Percentiles rank a stretch among this genome's conserved stretches.
Conservation (phyloP, 805 yeast species). For the Hanseniaspora lindneri region DNA sequence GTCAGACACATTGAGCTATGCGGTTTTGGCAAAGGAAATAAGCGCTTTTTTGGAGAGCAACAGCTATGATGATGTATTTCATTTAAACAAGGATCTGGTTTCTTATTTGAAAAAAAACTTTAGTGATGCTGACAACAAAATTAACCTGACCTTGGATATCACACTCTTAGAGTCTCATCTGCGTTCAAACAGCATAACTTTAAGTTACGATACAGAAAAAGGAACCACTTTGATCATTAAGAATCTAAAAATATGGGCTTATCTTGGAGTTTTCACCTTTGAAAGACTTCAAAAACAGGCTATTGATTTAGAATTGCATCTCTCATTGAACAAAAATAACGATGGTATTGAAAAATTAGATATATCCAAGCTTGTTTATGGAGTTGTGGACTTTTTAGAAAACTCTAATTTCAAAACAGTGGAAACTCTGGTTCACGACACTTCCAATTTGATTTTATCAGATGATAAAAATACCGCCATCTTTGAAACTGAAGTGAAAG, state of each 20-base stretch:
- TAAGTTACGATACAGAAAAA: background rate
- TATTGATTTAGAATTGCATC: conserved; percentile 44
- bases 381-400: conserved; percentile 52
- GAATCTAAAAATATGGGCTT: conserved; percentile 47
- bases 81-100: conserved; percentile 35
- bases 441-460: conserved; percentile 40
- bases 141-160: conserved; percentile 35
- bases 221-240: conserved; percentile 10
- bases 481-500: conserved; percentile 38
- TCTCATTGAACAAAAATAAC: conserved; percentile 32
- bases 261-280: conserved; percentile 89
- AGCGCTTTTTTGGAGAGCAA: conserved; percentile 26
- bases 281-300: conserved; percentile 76
- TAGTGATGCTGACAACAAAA: conserved; percentile 32
- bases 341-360: conserved; percentile 16
- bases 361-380: conserved; percentile 34
- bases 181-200: background rate
- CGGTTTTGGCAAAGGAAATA: conserved; percentile 63
- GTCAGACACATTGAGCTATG: conserved; percentile 75
- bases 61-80: background rate
- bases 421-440: conserved; percentile 73
- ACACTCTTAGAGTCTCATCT: conserved; percentile 26
- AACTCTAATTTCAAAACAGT: conserved; percentile 77
- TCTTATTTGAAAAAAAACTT: conserved; percentile 30
- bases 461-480: background rate